phyloP scores from a whole-genome alignment of 2,329 filamentous ascomycete species.

The Alternaria burnsii region DNA sequence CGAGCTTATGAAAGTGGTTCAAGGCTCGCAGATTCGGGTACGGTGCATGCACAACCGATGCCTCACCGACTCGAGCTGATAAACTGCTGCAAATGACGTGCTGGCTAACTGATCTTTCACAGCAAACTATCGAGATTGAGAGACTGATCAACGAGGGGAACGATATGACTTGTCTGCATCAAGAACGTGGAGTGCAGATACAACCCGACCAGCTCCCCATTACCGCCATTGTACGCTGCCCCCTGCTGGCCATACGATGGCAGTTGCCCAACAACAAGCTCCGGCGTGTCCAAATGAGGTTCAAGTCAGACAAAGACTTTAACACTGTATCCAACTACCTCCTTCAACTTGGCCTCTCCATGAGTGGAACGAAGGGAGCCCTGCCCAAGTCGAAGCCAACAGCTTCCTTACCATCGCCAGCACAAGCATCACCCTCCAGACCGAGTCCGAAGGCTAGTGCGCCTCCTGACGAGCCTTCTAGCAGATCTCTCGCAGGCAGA shows the following conservation, averaged over 20 bases:
- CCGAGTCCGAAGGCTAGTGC: slow-evolving; percentile 2
- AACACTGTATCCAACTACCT: slow-evolving; percentile 46
- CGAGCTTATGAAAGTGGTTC: slow-evolving; percentile 52
- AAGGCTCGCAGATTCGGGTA: slow-evolving; percentile 56
- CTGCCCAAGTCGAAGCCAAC: slow-evolving; percentile 20
- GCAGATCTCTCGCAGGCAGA: neutral
- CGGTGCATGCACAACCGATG: slow-evolving; percentile 20
- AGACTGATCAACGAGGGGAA: slow-evolving; percentile 30
- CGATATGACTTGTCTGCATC: slow-evolving; percentile 27
- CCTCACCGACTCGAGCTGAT: neutral
- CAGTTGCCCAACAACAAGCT: slow-evolving; percentile 49
- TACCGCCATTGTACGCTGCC: slow-evolving; percentile 53
- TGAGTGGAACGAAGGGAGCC: slow-evolving; percentile 26
- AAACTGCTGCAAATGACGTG: neutral
- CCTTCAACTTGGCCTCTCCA: slow-evolving; percentile 43
- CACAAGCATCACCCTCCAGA: neutral
- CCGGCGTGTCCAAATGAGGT: slow-evolving; percentile 56
- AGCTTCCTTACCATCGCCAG: slow-evolving; percentile 15
- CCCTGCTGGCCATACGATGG: slow-evolving; percentile 54
- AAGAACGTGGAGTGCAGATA: slow-evolving; percentile 38
- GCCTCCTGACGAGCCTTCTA: slow-evolving; percentile 6
- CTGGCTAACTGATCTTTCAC: slow-evolving; percentile 15
- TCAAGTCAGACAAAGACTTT: slow-evolving; percentile 51
- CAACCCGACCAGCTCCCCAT: slow-evolving; percentile 54
- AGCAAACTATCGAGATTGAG: slow-evolving; percentile 39